Evolutionary conservation across 306 rosid species (phyloP).

Genomic region (Gynostemma pentaphyllum): DNA sequence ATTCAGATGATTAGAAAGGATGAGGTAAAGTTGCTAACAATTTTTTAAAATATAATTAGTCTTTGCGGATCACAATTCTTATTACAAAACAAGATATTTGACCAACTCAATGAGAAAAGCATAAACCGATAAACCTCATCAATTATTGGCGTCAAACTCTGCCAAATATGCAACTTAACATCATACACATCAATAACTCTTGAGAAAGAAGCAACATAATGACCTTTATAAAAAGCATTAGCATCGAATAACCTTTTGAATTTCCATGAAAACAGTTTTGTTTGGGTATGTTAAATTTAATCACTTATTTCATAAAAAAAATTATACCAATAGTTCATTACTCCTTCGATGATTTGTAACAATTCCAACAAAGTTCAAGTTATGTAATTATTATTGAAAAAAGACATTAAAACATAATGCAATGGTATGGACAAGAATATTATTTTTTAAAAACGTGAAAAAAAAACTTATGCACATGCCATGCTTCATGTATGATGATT

Average conservation of each 20-base stretch:
- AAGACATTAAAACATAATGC: not conserved
- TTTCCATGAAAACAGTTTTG: not conserved
- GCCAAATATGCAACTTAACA: not conserved
- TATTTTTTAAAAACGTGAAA: no score
- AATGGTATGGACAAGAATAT: not conserved
- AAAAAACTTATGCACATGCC: not conserved
- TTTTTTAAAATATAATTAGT: not conserved
- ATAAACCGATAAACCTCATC: not conserved
- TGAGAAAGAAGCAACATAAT: not conserved
- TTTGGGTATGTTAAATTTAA: not conserved
- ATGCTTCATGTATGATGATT: not conserved
- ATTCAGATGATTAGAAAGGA: not conserved
- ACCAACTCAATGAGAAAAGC: not conserved
- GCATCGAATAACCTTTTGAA: not conserved
- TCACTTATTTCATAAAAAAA: not conserved
- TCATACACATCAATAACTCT: not conserved
- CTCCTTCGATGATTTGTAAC: not conserved
- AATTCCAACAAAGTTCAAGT: not conserved
- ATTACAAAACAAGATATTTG: not conserved
- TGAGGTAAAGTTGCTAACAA: not conserved
- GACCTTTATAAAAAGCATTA: not conserved
- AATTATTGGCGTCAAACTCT: not conserved
- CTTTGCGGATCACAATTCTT: not conserved
- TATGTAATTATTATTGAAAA: not conserved
- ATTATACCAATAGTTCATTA: not conserved